Percentiles rank a stretch among this genome's conserved stretches.
Conservation (phyloP, 202 grass and related monocot species). For the Saccharum hybrid region DNA sequence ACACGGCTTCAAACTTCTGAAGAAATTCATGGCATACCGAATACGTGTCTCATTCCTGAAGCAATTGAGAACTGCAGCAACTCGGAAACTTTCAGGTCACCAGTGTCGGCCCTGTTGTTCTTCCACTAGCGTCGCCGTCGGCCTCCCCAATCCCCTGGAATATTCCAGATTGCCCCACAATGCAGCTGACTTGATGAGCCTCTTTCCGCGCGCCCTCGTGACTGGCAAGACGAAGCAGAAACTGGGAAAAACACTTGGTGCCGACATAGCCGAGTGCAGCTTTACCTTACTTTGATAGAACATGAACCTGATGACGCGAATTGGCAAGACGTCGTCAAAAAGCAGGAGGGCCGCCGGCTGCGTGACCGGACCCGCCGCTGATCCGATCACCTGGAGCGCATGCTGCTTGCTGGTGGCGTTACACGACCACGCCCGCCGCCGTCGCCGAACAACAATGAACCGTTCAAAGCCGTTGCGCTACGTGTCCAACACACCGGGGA, state of each 20-base stretch:
- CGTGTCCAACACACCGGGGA: constrained; percentile 9
- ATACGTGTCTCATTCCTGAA: neutral
- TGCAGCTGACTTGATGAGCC: neutral
- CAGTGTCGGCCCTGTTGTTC: neutral
- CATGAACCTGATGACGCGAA: constrained; percentile 18
- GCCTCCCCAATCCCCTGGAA: neutral
- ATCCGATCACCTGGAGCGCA: constrained; percentile 21
- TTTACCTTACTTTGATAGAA: constrained; percentile 43
- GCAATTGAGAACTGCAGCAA: neutral
- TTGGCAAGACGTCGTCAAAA: constrained; percentile 52
- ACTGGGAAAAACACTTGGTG: neutral
- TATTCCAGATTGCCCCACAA: constrained; percentile 21
- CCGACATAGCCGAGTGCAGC: constrained; percentile 59
- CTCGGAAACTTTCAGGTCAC: neutral
- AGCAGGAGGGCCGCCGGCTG: neutral
- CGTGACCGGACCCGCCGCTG: constrained; percentile 36
- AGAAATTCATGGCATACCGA: neutral
- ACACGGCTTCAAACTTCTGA: neutral
- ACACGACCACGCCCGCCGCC: constrained; percentile 17
- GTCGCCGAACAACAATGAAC: constrained; percentile 22
- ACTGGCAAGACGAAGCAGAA: constrained; percentile 23
- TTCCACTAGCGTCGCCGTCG: neutral
- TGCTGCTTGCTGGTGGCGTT: constrained; percentile 35
- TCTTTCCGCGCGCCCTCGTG: constrained; percentile 41
- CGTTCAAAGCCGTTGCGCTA: constrained; percentile 25